Percentiles rank a stretch among this genome's conserved stretches.
These are phyloP conservation scores for Rhodotorula glutinis DNA, from an alignment of 1,284 basidiomycete genomes.

Conservation along the genomic window DNA sequence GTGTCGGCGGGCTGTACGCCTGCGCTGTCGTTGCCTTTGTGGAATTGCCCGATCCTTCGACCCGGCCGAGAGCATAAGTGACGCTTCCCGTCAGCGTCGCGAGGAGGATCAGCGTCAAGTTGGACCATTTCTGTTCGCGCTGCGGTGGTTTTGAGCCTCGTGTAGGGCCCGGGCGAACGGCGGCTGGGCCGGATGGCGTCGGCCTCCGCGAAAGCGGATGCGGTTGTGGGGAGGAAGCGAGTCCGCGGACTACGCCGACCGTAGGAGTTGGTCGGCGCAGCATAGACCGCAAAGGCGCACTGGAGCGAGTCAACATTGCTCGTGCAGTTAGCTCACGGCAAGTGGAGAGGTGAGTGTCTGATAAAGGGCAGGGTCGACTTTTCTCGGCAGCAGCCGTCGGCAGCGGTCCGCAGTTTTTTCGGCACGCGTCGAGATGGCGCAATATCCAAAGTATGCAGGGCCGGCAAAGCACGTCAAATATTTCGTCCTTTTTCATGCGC, in stretches of 20 bases:
- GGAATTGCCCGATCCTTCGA: neutral
- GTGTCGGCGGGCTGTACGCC: slow-evolving; percentile 31
- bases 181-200: neutral
- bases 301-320: neutral
- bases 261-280: neutral
- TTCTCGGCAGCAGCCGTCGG: too few species aligned
- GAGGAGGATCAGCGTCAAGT: slow-evolving; percentile 36
- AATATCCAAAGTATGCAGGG: too few species aligned
- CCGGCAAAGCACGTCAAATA: too few species aligned
- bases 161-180: too few species aligned
- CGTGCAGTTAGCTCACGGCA: too few species aligned
- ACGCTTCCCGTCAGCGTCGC: slow-evolving; percentile 40
- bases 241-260: neutral
- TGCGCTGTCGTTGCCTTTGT: neutral
- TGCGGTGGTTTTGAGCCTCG: neutral
- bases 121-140: slow-evolving; percentile 1
- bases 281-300: neutral
- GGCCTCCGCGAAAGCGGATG: neutral
- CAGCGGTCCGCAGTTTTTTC: too few species aligned
- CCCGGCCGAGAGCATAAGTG: slow-evolving; percentile 29
- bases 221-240: neutral
- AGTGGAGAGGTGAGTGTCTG: too few species aligned
- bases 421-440: too few species aligned
- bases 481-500: too few species aligned
- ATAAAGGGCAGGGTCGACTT: too few species aligned